Conservation (phyloP, 495 filamentous ascomycete species). For the Polyplosphaeria fusca region DNA sequence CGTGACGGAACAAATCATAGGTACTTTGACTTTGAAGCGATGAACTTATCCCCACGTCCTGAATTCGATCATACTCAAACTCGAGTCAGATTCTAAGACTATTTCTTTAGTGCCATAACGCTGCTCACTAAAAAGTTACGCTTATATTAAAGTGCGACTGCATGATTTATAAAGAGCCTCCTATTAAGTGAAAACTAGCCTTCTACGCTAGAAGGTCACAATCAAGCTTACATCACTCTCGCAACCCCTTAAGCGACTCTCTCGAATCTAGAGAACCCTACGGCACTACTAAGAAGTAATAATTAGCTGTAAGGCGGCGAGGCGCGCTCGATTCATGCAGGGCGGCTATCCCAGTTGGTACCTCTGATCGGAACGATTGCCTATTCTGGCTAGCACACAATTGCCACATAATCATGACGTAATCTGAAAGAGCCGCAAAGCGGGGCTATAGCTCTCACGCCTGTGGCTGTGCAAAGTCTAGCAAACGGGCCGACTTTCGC, state of each 20-base stretch:
- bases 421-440: conserved; percentile 4
- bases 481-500: background rate
- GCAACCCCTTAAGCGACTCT: conserved; percentile 12
- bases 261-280: conserved; percentile 17
- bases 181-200: conserved; percentile 19
- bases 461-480: background rate
- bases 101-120: conserved; percentile 17
- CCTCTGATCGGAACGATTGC: conserved; percentile 14
- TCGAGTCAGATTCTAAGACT: conserved; percentile 7
- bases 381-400: conserved; percentile 23
- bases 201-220: conserved; percentile 16
- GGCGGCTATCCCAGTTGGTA: conserved; percentile 17
- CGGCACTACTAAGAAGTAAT: conserved; percentile 19
- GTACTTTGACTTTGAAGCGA: conserved; percentile 14
- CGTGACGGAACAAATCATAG: conserved; percentile 11
- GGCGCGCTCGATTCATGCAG: conserved; percentile 11
- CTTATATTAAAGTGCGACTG: conserved; percentile 9
- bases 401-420: conserved; percentile 22
- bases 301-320: conserved; percentile 15
- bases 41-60: conserved; percentile 12
- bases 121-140: conserved; percentile 17
- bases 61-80: conserved; percentile 11
- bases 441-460: background rate
- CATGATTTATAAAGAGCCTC: conserved; percentile 15
- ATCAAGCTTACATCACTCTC: conserved; percentile 18